These are phyloP conservation scores for Poteriospumella lacustris DNA, from an alignment of 108 stramenopile genomes.

Conservation along the genomic window DNA sequence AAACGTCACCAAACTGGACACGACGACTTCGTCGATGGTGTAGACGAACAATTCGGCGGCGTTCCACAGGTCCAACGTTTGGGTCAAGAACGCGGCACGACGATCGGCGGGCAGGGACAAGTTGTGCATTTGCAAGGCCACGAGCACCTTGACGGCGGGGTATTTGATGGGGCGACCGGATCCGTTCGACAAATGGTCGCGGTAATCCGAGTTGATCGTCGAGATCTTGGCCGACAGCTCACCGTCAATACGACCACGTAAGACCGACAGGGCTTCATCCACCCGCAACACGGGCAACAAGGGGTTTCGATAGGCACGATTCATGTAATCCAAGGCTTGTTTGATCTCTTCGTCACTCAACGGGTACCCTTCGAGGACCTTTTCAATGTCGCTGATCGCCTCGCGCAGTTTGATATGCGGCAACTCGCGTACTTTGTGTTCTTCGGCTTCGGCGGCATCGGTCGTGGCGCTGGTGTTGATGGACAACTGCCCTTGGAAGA, in stretches of 20 bases:
- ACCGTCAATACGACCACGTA: conserved; percentile 77
- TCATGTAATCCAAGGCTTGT: conserved; percentile 58
- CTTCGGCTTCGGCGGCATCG: background rate
- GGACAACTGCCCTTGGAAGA: conserved; percentile 65
- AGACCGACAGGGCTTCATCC: conserved; percentile 84
- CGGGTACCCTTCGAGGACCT: conserved; percentile 77
- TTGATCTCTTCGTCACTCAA: conserved; percentile 55
- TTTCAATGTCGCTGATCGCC: conserved; percentile 63
- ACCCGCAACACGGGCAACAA: conserved; percentile 76
- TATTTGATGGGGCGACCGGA: conserved; percentile 40
- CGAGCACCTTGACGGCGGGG: conserved; percentile 63
- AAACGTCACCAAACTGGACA: conserved; percentile 16
- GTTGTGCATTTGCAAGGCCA: conserved; percentile 49
- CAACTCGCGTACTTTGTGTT: too few species aligned
- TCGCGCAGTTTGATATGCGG: conserved; percentile 71
- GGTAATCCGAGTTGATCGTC: conserved; percentile 58
- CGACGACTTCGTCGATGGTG: conserved; percentile 40
- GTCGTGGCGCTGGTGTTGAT: background rate
- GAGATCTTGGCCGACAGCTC: conserved; percentile 59
- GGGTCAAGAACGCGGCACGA: conserved; percentile 58
- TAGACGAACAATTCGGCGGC: conserved; percentile 66
- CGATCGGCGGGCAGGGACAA: conserved; percentile 39
- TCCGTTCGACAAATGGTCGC: conserved; percentile 30
- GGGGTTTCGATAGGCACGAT: conserved; percentile 66
- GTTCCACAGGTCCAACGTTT: conserved; percentile 62